Evolutionary conservation across 1,139 yeast genomes (phyloP).

Genomic region (Pichia sp.): DNA sequence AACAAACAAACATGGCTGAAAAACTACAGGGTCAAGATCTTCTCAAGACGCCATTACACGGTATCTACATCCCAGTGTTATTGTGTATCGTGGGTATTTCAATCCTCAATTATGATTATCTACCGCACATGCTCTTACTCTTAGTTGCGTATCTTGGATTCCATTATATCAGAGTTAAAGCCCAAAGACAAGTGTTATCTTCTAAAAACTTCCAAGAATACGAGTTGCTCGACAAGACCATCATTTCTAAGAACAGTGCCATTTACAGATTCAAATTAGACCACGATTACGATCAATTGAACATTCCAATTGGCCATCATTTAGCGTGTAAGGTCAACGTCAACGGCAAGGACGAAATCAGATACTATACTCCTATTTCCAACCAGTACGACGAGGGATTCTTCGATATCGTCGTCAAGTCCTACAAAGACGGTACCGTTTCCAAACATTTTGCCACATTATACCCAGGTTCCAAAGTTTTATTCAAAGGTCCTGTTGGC

Average conservation of each 20-base stretch:
- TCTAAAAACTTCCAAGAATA: conserved; percentile 59
- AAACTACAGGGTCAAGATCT: conserved; percentile 21
- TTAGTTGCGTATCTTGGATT: conserved; percentile 44
- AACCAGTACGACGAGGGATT: conserved; percentile 68
- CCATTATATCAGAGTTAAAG: conserved; percentile 48
- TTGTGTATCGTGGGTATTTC: conserved; percentile 61
- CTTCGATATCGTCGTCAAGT: conserved; percentile 72
- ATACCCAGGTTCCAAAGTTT: conserved; percentile 62
- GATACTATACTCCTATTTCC: conserved; percentile 76
- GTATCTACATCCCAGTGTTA: conserved; percentile 65
- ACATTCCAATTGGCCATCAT: conserved; percentile 74
- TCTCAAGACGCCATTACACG: conserved; percentile 50
- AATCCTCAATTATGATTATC: conserved; percentile 50
- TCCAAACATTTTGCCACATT: conserved; percentile 63
- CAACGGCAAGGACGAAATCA: conserved; percentile 59
- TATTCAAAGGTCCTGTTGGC: conserved; percentile 79
- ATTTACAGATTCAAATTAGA: conserved; percentile 68
- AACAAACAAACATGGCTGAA: conserved; percentile 4
- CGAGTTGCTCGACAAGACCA: conserved; percentile 69
- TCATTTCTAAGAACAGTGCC: conserved; percentile 66
- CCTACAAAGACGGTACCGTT: conserved; percentile 67
- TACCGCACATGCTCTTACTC: conserved; percentile 50
- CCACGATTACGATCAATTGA: conserved; percentile 57
- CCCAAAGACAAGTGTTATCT: conserved; percentile 42
- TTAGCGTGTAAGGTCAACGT: conserved; percentile 55